These are phyloP conservation scores for Ascochyta lentis DNA, from an alignment of 2,329 filamentous ascomycete genomes.

Conservation along the genomic window DNA sequence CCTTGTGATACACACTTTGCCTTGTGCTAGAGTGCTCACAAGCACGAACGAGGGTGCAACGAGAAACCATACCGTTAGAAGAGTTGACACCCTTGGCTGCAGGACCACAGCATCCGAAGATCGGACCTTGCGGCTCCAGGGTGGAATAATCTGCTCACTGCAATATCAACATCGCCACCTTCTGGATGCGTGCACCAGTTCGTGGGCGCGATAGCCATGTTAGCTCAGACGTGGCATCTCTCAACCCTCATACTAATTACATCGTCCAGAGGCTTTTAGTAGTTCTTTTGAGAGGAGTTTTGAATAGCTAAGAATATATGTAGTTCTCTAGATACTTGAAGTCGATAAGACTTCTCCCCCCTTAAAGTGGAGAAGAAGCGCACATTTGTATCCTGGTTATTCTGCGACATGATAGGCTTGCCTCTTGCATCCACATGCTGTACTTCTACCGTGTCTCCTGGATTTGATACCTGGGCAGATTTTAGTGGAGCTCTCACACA, in stretches of 20 bases:
- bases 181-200: not conserved
- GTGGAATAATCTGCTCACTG: constrained; percentile 1
- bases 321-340: too few species aligned
- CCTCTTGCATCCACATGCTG: not conserved
- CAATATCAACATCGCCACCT: not conserved
- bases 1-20: constrained; percentile 5
- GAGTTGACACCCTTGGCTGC: constrained; percentile 4
- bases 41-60: not conserved
- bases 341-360: too few species aligned
- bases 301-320: too few species aligned
- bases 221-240: not conserved
- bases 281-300: too few species aligned
- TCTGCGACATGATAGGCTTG: not conserved
- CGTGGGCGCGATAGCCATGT: not conserved
- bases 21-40: not conserved
- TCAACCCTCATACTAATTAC: too few species aligned
- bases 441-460: not conserved
- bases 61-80: not conserved
- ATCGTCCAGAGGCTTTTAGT: too few species aligned
- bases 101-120: constrained; percentile 8
- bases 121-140: constrained; percentile 1
- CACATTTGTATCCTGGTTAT: too few species aligned
- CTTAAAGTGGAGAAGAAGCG: too few species aligned
- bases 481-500: not conserved
- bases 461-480: not conserved